Conservation (phyloP, 139 green algal species). For the Haematococcus lacustris region DNA sequence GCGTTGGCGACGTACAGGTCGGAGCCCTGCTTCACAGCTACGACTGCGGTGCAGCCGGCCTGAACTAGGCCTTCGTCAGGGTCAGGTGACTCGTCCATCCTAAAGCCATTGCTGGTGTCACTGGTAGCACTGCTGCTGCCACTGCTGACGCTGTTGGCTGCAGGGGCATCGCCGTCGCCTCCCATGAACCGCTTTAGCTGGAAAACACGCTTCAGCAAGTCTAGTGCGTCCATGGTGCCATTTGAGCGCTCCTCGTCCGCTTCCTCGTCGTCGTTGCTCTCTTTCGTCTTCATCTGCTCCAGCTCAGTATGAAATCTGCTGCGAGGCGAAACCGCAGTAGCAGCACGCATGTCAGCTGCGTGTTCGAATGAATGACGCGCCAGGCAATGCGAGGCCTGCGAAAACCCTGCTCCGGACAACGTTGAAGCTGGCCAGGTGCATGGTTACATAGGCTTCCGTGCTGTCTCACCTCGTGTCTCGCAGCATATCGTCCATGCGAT, state of each 20-base stretch:
- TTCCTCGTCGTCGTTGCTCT: constrained; percentile 30
- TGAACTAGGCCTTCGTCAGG: constrained; percentile 40
- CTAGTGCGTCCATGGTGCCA: constrained; percentile 40
- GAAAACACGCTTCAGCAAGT: constrained; percentile 52
- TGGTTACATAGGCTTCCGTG: too few species aligned
- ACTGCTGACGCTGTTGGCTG: too few species aligned
- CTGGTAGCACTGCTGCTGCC: too few species aligned
- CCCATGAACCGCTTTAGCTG: constrained; percentile 50
- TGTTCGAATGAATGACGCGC: too few species aligned
- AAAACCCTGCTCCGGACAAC: too few species aligned
- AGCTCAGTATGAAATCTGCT: constrained; percentile 48
- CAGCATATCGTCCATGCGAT: constrained; percentile 59
- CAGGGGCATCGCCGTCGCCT: too few species aligned
- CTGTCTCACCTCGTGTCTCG: constrained; percentile 13
- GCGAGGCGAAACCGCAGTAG: constrained; percentile 44
- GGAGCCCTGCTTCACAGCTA: constrained; percentile 64
- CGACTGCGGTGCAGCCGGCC: constrained; percentile 81
- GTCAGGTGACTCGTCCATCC: constrained; percentile 13
- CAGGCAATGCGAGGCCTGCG: too few species aligned
- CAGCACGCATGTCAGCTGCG: too few species aligned
- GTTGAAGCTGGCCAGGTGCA: too few species aligned
- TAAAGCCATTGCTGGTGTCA: constrained; percentile 13
- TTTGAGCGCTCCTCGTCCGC: constrained; percentile 18
- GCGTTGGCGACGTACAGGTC: constrained; percentile 85
- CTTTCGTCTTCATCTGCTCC: constrained; percentile 46